phyloP scores from a whole-genome alignment of 202 grass and related monocot species.

The Sporobolus alterniflorus region DNA sequence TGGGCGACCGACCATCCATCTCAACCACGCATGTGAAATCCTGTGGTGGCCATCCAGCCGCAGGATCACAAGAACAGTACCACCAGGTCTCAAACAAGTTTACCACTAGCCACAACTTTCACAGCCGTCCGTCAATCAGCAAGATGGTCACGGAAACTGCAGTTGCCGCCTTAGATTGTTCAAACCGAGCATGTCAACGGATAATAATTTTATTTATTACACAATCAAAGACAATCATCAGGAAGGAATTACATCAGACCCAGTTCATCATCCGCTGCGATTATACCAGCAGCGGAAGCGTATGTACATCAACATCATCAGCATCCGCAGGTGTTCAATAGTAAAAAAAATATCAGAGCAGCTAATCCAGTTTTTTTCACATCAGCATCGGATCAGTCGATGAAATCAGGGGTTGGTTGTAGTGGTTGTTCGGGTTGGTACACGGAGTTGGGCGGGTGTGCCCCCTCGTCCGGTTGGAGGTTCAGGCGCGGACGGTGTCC shows the following conservation, averaged over 20 bases:
- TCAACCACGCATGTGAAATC: background rate
- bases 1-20: background rate
- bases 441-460: background rate
- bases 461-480: background rate
- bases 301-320: constrained; percentile 11
- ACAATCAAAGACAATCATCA: too few species aligned
- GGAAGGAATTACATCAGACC: too few species aligned
- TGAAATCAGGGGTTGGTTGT: background rate
- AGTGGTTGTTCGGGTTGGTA: background rate
- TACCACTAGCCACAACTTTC: background rate
- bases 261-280: too few species aligned
- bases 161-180: background rate
- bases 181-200: too few species aligned
- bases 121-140: too few species aligned
- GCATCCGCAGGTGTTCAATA: background rate
- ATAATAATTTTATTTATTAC: too few species aligned
- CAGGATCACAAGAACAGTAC: background rate
- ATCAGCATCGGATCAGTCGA: background rate
- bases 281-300: too few species aligned
- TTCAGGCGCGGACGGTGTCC: constrained; percentile 29
- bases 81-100: background rate
- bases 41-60: background rate
- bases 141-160: background rate
- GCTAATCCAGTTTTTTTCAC: background rate
- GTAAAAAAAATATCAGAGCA: background rate